These are phyloP conservation scores for Ophiocordyceps camponoti-rufipedis DNA, from an alignment of 2,329 filamentous ascomycete species.

Conservation along the genomic window DNA sequence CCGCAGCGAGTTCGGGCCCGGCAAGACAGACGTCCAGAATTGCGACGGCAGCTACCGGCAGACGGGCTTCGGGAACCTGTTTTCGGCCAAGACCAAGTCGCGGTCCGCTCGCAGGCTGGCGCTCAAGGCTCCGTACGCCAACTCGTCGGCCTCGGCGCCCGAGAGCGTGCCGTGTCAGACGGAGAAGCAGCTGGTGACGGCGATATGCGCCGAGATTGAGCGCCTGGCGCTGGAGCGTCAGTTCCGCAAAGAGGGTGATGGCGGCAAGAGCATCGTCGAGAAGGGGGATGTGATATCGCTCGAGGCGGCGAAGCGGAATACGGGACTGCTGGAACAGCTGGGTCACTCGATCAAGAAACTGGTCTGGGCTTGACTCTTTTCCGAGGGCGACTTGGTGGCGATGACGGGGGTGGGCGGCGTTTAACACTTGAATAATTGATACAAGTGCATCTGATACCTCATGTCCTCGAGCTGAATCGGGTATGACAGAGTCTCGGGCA, in stretches of 20 bases:
- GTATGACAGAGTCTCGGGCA: slow-evolving; percentile 50
- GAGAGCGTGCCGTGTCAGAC: slow-evolving; percentile 26
- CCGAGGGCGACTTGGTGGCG: no score
- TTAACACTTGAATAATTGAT: slow-evolving; percentile 21
- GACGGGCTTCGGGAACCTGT: slow-evolving; percentile 20
- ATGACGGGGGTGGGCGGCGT: background rate
- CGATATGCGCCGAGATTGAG: slow-evolving; percentile 62
- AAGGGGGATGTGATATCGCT: slow-evolving; percentile 61
- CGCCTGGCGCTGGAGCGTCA: slow-evolving; percentile 37
- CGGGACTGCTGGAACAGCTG: slow-evolving; percentile 69
- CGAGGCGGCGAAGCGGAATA: slow-evolving; percentile 71
- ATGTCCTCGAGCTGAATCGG: slow-evolving; percentile 83
- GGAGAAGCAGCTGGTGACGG: slow-evolving; percentile 36
- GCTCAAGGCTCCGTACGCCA: slow-evolving; percentile 35
- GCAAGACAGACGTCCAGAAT: slow-evolving; percentile 6
- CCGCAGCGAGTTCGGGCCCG: slow-evolving; percentile 14
- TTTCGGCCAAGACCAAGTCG: slow-evolving; percentile 18
- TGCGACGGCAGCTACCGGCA: slow-evolving; percentile 10
- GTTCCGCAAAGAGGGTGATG: slow-evolving; percentile 21
- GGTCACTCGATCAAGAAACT: slow-evolving; percentile 86
- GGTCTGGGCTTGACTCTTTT: slow-evolving; percentile 48
- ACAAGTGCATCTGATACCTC: slow-evolving; percentile 85
- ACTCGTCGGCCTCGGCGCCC: slow-evolving; percentile 35
- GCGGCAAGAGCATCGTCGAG: slow-evolving; percentile 29
- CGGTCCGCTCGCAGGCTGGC: slow-evolving; percentile 25